Conservation (phyloP, 176 grass and related monocot species). For the Avena sativa region DNA sequence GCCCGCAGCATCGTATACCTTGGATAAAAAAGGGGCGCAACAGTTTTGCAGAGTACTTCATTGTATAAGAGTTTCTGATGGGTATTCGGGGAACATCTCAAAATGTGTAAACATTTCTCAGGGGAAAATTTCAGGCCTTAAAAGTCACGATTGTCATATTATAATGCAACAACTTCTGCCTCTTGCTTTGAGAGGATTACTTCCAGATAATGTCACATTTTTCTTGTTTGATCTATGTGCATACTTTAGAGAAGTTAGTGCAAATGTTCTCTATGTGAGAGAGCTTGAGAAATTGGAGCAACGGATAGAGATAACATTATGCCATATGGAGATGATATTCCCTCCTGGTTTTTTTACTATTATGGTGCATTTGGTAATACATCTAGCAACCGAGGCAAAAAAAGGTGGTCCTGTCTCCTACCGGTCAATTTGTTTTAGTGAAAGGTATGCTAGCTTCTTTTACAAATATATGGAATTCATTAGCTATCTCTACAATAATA, state of each 20-base stretch:
- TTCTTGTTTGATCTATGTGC: background rate
- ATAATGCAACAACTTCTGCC: background rate
- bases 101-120: slow-evolving; percentile 5
- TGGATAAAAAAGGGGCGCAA: background rate
- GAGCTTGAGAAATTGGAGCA: background rate
- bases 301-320: background rate
- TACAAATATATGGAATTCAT: too few relatives aligned
- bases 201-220: background rate
- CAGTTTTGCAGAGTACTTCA: background rate
- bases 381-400: background rate
- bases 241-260: slow-evolving; percentile 1
- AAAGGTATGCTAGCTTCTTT: background rate
- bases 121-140: background rate
- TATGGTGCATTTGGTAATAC: background rate
- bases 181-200: background rate
- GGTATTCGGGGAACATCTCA: background rate
- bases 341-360: background rate
- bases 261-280: background rate
- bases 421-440: background rate
- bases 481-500: too few relatives aligned
- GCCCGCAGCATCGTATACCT: slow-evolving; percentile 10
- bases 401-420: background rate
- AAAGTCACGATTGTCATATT: slow-evolving; percentile 13
- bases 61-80: background rate
- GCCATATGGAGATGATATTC: background rate